These are phyloP conservation scores for Rhizopus arrhizus DNA, from an alignment of 371 early-diverging fungal species.

Conservation along the genomic window DNA sequence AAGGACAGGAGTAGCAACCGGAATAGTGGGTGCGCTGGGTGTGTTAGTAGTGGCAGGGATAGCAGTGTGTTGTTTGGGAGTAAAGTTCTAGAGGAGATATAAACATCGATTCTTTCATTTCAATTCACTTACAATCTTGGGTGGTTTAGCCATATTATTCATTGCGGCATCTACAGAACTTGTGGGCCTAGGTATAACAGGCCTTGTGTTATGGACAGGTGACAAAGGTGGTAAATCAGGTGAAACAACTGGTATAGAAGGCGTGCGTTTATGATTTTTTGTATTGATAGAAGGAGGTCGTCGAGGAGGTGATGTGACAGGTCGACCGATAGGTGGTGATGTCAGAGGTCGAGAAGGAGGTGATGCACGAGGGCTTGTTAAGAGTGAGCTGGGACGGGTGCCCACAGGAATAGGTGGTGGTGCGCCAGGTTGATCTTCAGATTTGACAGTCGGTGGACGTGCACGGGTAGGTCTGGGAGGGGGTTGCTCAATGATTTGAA, in stretches of 20 bases:
- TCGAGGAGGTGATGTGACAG: slow-evolving; percentile 37
- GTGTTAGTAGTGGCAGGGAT: slow-evolving; percentile 4
- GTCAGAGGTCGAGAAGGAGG: slow-evolving; percentile 23
- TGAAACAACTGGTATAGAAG: slow-evolving; percentile 41
- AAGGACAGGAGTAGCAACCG: background rate
- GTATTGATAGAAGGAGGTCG: slow-evolving; percentile 5
- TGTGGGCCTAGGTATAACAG: slow-evolving; percentile 35
- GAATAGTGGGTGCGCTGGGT: background rate
- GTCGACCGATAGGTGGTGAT: slow-evolving; percentile 33
- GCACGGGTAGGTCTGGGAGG: slow-evolving; percentile 39
- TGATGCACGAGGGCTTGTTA: slow-evolving; percentile 25
- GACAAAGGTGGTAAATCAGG: slow-evolving; percentile 53
- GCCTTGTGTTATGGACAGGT: slow-evolving; percentile 33
- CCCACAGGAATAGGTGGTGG: slow-evolving; percentile 54
- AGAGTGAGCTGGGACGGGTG: slow-evolving; percentile 47
- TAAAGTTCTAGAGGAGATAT: background rate
- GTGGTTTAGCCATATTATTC: slow-evolving; percentile 39
- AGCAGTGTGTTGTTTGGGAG: background rate
- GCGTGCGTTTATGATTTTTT: slow-evolving; percentile 21
- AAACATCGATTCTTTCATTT: background rate
- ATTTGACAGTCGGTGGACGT: slow-evolving; percentile 45
- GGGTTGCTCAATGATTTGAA: slow-evolving; percentile 52
- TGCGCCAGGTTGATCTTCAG: slow-evolving; percentile 12
- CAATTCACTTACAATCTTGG: slow-evolving; percentile 25
- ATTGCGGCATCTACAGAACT: slow-evolving; percentile 10